Evolutionary conservation across 306 rosid genomes (phyloP).

Genomic region (Glycine soja): DNA sequence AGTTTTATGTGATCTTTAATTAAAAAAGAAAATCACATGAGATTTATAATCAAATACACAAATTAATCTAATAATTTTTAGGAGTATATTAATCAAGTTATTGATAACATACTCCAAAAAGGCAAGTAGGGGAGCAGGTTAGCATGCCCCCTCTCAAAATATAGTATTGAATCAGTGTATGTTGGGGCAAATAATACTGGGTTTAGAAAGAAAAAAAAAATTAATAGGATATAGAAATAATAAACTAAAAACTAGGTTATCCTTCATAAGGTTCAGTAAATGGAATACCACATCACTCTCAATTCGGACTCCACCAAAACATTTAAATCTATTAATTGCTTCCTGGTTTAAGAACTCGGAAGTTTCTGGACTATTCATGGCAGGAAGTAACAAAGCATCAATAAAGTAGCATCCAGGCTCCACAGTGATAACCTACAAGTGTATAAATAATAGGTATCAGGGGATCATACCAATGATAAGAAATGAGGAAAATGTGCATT

Average conservation of each 20-base stretch:
- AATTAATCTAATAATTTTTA: too few relatives aligned
- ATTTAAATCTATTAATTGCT: slow-evolving; percentile 62
- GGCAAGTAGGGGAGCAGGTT: background rate
- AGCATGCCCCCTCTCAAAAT: background rate
- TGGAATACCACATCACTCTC: slow-evolving; percentile 85
- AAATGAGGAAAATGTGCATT: background rate
- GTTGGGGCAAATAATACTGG: background rate
- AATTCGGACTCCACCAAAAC: slow-evolving; percentile 87
- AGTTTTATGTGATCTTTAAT: too few relatives aligned
- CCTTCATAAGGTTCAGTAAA: slow-evolving; percentile 31
- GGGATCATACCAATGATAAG: background rate
- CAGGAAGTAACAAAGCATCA: slow-evolving; percentile 79
- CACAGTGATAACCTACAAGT: slow-evolving; percentile 83
- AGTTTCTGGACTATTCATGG: slow-evolving; percentile 66
- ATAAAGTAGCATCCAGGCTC: slow-evolving; percentile 98
- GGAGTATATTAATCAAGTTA: background rate
- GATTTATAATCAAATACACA: too few relatives aligned
- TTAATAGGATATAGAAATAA: slow-evolving; percentile 2
- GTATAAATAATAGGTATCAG: slow-evolving; percentile 26
- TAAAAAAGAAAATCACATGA: too few relatives aligned
- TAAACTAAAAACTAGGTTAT: slow-evolving; percentile 2
- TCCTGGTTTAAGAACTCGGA: slow-evolving; percentile 72
- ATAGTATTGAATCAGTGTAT: background rate
- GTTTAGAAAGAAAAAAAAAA: slow-evolving; percentile 16
- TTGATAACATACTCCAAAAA: background rate